A percentile compares a stretch with the other conserved stretches of the same genome.
Conservation (phyloP, 768 basidiomycete species). For the Trametes elegans region DNA sequence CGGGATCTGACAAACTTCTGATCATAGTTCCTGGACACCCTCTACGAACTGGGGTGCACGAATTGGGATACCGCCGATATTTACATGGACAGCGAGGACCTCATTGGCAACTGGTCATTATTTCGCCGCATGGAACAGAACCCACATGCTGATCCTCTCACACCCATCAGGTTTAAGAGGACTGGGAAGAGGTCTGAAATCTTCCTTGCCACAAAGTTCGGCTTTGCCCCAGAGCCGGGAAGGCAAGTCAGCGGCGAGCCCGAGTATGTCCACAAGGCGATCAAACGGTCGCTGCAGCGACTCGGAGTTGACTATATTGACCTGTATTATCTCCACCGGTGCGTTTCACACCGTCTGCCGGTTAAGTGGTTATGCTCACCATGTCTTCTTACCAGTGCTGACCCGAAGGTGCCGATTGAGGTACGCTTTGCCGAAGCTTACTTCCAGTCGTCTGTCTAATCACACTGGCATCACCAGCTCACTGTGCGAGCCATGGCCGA, state of each 20-base stretch:
- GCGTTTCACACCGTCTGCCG: too few relatives aligned
- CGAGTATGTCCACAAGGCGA: slow-evolving; percentile 37
- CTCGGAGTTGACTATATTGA: slow-evolving; percentile 38
- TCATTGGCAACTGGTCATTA: slow-evolving; percentile 43
- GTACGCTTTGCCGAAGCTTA: background rate
- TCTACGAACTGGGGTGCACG: slow-evolving; percentile 40
- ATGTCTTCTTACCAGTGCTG: slow-evolving; percentile 17
- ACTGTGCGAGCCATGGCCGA: slow-evolving; percentile 29
- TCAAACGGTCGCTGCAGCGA: slow-evolving; percentile 39
- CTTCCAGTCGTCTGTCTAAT: background rate
- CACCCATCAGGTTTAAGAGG: slow-evolving; percentile 48
- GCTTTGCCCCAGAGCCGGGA: slow-evolving; percentile 29
- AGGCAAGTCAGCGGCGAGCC: slow-evolving; percentile 36
- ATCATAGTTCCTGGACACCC: slow-evolving; percentile 43
- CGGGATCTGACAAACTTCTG: too few relatives aligned
- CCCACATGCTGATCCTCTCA: too few relatives aligned
- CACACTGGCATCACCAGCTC: background rate
- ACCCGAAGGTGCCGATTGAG: slow-evolving; percentile 27
- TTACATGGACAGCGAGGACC: slow-evolving; percentile 43
- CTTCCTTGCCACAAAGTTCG: slow-evolving; percentile 65
- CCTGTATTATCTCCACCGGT: slow-evolving; percentile 41
- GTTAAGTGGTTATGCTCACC: too few relatives aligned
- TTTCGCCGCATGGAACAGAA: background rate
- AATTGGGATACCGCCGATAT: slow-evolving; percentile 48
- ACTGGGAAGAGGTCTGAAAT: slow-evolving; percentile 51